A percentile compares a stretch with the other conserved stretches of the same genome.
These are phyloP conservation scores for Sinapis alba DNA, from an alignment of 441 rosid species.

Conservation along the genomic window DNA sequence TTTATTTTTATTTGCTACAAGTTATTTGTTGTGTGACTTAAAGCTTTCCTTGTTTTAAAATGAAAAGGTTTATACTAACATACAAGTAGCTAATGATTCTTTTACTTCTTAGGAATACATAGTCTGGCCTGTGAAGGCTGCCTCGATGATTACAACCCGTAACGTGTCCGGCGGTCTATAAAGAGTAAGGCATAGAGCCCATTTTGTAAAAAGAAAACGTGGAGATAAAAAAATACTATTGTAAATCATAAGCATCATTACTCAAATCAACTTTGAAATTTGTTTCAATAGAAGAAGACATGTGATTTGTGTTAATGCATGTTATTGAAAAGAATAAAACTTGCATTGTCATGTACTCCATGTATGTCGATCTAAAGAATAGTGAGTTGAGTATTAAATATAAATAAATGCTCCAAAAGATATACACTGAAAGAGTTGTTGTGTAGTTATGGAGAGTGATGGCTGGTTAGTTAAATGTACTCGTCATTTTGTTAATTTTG, in stretches of 20 bases:
- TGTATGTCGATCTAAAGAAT: neutral
- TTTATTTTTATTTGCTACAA: neutral
- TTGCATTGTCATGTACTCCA: neutral
- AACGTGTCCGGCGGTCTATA: neutral
- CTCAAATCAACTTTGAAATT: neutral
- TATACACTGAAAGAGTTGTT: slow-evolving; percentile 25
- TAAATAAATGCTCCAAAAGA: neutral
- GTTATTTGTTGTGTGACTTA: neutral
- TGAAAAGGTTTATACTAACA: neutral
- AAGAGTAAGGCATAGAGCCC: neutral
- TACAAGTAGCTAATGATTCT: neutral
- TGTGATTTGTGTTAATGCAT: slow-evolving; percentile 5
- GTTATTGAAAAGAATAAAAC: neutral
- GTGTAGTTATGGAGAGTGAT: slow-evolving; percentile 38
- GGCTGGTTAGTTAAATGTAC: slow-evolving; percentile 31
- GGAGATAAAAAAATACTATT: neutral
- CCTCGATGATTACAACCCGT: neutral
- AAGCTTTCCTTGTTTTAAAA: neutral
- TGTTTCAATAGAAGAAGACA: neutral
- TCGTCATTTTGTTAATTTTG: slow-evolving; percentile 29
- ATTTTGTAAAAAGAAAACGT: neutral
- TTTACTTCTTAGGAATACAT: neutral
- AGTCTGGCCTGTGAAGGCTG: neutral
- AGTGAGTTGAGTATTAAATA: neutral
- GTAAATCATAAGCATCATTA: neutral